Evolutionary conservation across 2,329 filamentous ascomycete genomes (phyloP).

Genomic region (Diaporthe ilicicola): DNA sequence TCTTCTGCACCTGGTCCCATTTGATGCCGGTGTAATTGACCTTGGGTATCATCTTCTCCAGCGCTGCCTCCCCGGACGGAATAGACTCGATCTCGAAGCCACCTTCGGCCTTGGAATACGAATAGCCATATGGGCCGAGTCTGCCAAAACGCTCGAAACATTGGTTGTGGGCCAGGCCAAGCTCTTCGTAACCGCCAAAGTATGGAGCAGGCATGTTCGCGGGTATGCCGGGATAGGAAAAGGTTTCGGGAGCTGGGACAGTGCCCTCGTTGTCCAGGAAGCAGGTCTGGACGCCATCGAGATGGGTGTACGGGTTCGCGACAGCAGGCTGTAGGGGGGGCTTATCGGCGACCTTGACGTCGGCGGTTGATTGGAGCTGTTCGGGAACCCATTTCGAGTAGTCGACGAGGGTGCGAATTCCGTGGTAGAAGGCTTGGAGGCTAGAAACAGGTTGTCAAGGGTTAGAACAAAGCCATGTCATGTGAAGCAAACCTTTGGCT

Average conservation of each 20-base stretch:
- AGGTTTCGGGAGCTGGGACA: constrained; percentile 59
- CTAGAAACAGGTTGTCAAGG: neutral
- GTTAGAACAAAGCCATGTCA: neutral
- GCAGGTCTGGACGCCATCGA: constrained; percentile 46
- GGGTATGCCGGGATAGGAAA: constrained; percentile 67
- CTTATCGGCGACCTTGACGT: constrained; percentile 30
- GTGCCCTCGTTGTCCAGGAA: constrained; percentile 59
- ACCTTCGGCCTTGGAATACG: constrained; percentile 69
- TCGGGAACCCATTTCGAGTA: constrained; percentile 32
- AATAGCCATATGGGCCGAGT: constrained; percentile 72
- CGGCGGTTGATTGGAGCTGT: constrained; percentile 25
- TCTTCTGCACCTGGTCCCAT: constrained; percentile 76
- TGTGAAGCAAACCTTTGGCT: neutral
- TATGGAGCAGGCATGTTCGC: constrained; percentile 66
- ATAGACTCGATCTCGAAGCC: constrained; percentile 68
- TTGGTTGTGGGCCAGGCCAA: constrained; percentile 68
- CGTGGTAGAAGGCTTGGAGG: constrained; percentile 32
- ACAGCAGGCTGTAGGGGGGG: constrained; percentile 24
- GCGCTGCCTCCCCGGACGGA: constrained; percentile 65
- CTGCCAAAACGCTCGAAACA: constrained; percentile 76
- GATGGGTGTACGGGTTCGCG: constrained; percentile 27
- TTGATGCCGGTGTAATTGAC: constrained; percentile 70
- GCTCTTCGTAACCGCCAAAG: constrained; percentile 69
- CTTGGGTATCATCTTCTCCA: constrained; percentile 53
- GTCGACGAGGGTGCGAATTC: constrained; percentile 32